Conservation (phyloP, 2,329 filamentous ascomycete genomes). For the Neonectria sp. region DNA sequence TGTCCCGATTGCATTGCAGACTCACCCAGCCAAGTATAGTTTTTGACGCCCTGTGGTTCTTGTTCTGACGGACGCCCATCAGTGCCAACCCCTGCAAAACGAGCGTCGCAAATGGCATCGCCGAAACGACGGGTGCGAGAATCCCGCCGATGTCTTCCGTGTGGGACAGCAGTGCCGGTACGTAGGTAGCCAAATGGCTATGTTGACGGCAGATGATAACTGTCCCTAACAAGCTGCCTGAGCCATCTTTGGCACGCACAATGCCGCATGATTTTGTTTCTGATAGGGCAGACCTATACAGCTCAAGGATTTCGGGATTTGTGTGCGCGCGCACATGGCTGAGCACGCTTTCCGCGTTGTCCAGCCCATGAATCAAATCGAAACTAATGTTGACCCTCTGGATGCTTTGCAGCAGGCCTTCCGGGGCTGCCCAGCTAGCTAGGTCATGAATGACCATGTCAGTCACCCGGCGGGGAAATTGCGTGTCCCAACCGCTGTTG, state of each 20-base stretch:
- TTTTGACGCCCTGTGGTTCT: constrained; percentile 80
- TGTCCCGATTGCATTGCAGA: neutral
- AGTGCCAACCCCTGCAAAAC: constrained; percentile 83
- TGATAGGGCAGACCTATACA: constrained; percentile 82
- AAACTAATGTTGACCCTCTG: constrained; percentile 83
- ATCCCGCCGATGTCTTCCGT: constrained; percentile 79
- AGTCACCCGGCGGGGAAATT: constrained; percentile 68
- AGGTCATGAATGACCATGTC: constrained; percentile 84
- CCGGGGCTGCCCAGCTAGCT: constrained; percentile 80
- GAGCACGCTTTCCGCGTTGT: constrained; percentile 81
- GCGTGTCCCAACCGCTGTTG: constrained; percentile 89
- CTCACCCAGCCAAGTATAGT: constrained; percentile 87
- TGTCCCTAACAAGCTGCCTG: constrained; percentile 80
- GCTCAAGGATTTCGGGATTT: constrained; percentile 82
- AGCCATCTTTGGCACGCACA: constrained; percentile 82
- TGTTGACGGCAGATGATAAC: constrained; percentile 84
- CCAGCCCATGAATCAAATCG: constrained; percentile 85
- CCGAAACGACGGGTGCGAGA: constrained; percentile 82
- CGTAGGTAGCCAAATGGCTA: constrained; percentile 77
- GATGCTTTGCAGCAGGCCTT: constrained; percentile 82
- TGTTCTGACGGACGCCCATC: constrained; percentile 87
- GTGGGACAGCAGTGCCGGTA: constrained; percentile 77
- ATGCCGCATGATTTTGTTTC: constrained; percentile 83
- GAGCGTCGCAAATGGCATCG: constrained; percentile 77
- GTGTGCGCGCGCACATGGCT: constrained; percentile 82